Conservation (phyloP, 2,329 filamentous ascomycete genomes). For the Botryotinia narcissicola region DNA sequence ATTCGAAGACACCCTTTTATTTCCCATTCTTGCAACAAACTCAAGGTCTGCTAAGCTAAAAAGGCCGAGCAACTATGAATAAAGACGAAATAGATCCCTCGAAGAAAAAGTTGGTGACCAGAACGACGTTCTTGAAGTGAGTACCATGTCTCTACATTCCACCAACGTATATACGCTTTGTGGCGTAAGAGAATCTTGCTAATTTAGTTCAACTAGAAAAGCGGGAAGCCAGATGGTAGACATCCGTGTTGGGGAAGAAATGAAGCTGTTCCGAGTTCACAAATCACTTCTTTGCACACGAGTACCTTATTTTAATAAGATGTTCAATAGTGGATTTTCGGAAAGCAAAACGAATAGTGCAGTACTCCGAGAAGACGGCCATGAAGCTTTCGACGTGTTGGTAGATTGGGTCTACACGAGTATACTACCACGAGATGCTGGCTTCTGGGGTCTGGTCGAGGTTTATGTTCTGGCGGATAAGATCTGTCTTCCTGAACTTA, state of each 20-base stretch:
- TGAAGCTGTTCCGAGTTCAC: background rate
- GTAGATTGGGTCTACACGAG: background rate
- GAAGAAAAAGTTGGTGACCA: background rate
- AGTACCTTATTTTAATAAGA: background rate
- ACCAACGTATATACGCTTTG: background rate
- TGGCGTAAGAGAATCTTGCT: background rate
- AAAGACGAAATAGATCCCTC: background rate
- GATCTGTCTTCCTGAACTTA: background rate
- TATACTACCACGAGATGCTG: background rate
- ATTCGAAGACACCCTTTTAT: too few species aligned
- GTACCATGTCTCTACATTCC: too few species aligned
- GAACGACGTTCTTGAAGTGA: too few species aligned
- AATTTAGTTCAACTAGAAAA: background rate
- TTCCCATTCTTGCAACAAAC: background rate
- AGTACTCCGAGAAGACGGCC: background rate
- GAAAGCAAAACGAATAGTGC: background rate
- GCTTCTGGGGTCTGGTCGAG: too few species aligned
- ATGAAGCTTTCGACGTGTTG: background rate
- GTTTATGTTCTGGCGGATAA: background rate
- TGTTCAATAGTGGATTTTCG: background rate
- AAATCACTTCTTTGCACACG: background rate
- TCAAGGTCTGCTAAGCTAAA: background rate
- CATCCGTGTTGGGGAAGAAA: background rate
- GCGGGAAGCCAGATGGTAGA: background rate
- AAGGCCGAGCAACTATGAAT: background rate